A percentile compares a stretch with the other conserved stretches of the same genome.
These are phyloP conservation scores for Cladophialophora yegresii DNA, from an alignment of 2,329 filamentous ascomycete genomes.

Conservation along the genomic window DNA sequence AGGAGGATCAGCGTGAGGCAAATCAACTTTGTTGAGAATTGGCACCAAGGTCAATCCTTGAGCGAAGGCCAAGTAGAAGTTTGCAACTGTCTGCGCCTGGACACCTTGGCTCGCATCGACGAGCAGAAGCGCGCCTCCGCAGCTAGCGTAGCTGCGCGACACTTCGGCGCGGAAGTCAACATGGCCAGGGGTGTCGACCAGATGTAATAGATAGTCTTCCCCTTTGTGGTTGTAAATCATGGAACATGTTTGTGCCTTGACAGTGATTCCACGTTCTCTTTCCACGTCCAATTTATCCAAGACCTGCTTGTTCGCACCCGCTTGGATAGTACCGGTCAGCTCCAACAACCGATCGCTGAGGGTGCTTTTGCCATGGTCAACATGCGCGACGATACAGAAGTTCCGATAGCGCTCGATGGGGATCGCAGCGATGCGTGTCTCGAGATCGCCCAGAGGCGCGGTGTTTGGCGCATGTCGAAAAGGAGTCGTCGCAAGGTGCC, in stretches of 20 bases:
- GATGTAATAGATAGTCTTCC: conserved; percentile 86
- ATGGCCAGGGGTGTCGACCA: conserved; percentile 96
- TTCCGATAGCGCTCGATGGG: conserved; percentile 68
- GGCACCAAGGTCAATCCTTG: conserved; percentile 85
- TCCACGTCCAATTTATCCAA: conserved; percentile 97
- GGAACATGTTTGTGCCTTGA: conserved; percentile 97
- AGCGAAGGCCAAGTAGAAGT: conserved; percentile 96
- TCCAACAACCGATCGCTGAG: conserved; percentile 90
- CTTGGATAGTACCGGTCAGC: conserved; percentile 86
- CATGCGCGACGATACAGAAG: conserved; percentile 98
- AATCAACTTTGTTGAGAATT: conserved; percentile 95
- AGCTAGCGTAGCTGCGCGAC: conserved; percentile 91
- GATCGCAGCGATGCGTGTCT: conserved; percentile 57
- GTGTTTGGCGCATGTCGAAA: conserved; percentile 36
- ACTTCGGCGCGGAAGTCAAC: conserved; percentile 98
- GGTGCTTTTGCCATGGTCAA: conserved; percentile 98
- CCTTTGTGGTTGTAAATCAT: conserved; percentile 92
- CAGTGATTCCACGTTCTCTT: conserved; percentile 91
- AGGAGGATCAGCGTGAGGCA: conserved; percentile 83
- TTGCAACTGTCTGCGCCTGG: conserved; percentile 96
- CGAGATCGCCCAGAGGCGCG: conserved; percentile 53
- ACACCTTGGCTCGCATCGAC: conserved; percentile 96
- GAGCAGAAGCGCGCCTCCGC: conserved; percentile 85
- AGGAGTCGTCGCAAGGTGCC: conserved; percentile 39
- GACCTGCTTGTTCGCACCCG: conserved; percentile 89